phyloP scores from a whole-genome alignment of 1,139 yeast genomes.

The Magnusiomyces clavatus region DNA sequence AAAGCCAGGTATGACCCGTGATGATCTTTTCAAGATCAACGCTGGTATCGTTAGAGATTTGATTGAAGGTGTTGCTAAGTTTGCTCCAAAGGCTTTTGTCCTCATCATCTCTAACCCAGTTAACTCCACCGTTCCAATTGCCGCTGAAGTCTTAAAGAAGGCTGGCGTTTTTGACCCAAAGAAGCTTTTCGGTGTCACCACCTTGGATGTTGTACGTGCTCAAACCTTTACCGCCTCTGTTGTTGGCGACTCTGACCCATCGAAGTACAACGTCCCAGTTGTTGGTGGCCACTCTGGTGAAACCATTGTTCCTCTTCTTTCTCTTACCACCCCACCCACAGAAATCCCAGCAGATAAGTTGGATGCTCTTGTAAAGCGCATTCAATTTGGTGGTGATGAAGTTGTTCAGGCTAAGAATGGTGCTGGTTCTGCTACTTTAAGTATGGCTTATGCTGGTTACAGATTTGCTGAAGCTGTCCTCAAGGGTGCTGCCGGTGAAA shows the following conservation, averaged over 20 bases:
- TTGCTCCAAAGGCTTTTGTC: slow-evolving; percentile 68
- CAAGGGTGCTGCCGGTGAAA: slow-evolving; percentile 51
- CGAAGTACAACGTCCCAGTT: slow-evolving; percentile 63
- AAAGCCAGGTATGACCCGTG: slow-evolving; percentile 98
- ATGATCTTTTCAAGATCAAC: slow-evolving; percentile 87
- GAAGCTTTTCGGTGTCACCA: slow-evolving; percentile 86
- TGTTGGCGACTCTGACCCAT: slow-evolving; percentile 42
- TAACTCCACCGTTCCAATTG: slow-evolving; percentile 91
- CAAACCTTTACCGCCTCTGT: slow-evolving; percentile 67
- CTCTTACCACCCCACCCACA: slow-evolving; percentile 47
- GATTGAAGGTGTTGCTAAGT: slow-evolving; percentile 69
- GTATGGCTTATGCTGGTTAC: slow-evolving; percentile 96
- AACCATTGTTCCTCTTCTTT: slow-evolving; percentile 83
- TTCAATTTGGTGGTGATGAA: slow-evolving; percentile 96
- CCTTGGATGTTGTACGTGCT: slow-evolving; percentile 84
- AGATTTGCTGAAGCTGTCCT: slow-evolving; percentile 82
- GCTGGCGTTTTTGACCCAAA: slow-evolving; percentile 70
- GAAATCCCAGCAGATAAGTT: slow-evolving; percentile 43
- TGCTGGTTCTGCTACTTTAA: slow-evolving; percentile 87
- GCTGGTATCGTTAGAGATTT: slow-evolving; percentile 83
- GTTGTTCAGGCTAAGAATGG: slow-evolving; percentile 95
- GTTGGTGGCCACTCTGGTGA: slow-evolving; percentile 96
- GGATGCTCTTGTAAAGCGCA: slow-evolving; percentile 72
- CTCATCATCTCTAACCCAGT: slow-evolving; percentile 90
- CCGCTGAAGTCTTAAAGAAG: slow-evolving; percentile 75